A percentile compares a stretch with the other conserved stretches of the same genome.
Evolutionary conservation across 169 alveolate genomes (phyloP).

Genomic region (Cytauxzoon felis): DNA sequence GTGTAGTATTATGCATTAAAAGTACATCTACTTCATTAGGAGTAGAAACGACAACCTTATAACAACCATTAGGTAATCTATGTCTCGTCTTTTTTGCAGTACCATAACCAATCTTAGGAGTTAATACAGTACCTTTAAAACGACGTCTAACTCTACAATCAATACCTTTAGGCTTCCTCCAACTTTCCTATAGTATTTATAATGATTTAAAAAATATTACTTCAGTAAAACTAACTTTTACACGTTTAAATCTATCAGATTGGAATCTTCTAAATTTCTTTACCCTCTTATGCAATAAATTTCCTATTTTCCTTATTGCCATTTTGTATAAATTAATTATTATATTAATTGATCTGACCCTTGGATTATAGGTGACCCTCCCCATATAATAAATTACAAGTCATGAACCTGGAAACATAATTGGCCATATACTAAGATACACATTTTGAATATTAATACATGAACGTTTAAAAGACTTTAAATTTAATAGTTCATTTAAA

Average conservation of each 20-base stretch:
- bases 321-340: conserved; percentile 15
- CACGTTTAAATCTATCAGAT: conserved; percentile 91
- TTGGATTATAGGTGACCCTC: conserved; percentile 3
- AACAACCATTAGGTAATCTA: conserved; percentile 90
- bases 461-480: no score
- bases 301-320: conserved; percentile 80
- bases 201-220: no score
- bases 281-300: conserved; percentile 88
- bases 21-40: conserved; percentile 89
- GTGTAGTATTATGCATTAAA: conserved; percentile 92
- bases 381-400: conserved; percentile 4
- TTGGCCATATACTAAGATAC: no score
- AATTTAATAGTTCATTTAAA: no score
- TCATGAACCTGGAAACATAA: no score
- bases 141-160: conserved; percentile 95
- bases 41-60: conserved; percentile 86
- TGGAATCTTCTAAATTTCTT: conserved; percentile 91
- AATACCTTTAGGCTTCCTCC: conserved; percentile 98
- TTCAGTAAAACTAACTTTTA: conserved; percentile 77
- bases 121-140: conserved; percentile 89
- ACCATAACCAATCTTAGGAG: conserved; percentile 96
- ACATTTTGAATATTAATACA: no score
- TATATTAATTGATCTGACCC: conserved; percentile 4
- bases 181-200: conserved; percentile 70
- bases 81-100: conserved; percentile 90